phyloP scores from a whole-genome alignment of 129 eudicot species.

The Rutidosis leptorrhynchoides region DNA sequence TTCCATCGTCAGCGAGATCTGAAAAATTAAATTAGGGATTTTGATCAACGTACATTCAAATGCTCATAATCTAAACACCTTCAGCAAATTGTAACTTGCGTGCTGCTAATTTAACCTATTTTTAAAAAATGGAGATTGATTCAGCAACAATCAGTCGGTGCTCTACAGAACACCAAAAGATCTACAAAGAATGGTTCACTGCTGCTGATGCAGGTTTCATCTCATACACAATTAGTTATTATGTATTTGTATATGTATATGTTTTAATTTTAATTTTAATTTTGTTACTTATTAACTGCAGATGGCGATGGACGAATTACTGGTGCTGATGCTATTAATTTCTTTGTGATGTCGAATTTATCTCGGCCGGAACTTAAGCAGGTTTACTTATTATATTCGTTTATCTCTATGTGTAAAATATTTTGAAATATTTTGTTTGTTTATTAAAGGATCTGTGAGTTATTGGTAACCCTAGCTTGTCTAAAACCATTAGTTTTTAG shows the following conservation, averaged over 20 bases:
- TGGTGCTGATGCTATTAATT: conserved; percentile 79
- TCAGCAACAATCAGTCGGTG: conserved; percentile 72
- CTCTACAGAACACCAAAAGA: conserved; percentile 69
- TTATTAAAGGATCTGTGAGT: not conserved
- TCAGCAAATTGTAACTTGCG: not conserved
- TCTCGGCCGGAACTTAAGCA: conserved; percentile 80
- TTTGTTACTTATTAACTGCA: conserved; percentile 23
- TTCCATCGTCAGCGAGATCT: conserved; percentile 26
- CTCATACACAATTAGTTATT: not conserved
- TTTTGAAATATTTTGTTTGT: too few relatives aligned
- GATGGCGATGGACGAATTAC: conserved; percentile 92
- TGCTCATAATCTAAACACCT: not conserved
- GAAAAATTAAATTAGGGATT: conserved; percentile 25
- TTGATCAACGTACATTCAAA: not conserved
- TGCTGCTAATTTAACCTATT: not conserved
- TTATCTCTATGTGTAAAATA: conserved; percentile 6
- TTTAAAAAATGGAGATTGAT: conserved; percentile 67
- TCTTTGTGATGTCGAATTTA: conserved; percentile 73
- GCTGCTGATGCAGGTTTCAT: conserved; percentile 74
- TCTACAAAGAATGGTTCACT: conserved; percentile 84
- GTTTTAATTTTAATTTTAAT: not conserved
- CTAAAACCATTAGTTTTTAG: conserved; percentile 13
- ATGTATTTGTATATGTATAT: not conserved
- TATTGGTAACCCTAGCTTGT: conserved; percentile 1
- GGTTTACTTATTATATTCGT: conserved; percentile 36